These are phyloP conservation scores for Candida ficus DNA, from an alignment of 805 yeast genomes.

Conservation along the genomic window DNA sequence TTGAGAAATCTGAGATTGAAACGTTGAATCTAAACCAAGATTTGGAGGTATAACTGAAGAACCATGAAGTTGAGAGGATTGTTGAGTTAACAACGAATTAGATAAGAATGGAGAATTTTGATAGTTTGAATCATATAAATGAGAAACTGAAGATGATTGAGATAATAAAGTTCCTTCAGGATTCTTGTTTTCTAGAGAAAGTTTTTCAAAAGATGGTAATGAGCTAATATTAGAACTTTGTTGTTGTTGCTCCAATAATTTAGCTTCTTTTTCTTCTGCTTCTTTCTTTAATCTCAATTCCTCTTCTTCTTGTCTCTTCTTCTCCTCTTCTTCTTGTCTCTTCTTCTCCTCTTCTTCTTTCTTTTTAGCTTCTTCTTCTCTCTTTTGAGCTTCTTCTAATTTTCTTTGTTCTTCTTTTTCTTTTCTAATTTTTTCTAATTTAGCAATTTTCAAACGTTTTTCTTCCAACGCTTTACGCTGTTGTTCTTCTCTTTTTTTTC, in stretches of 20 bases:
- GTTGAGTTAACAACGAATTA: not conserved
- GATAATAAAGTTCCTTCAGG: slow-evolving; percentile 6
- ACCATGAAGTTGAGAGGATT: not conserved
- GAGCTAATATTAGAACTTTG: not conserved
- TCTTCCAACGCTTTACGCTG: slow-evolving; percentile 38
- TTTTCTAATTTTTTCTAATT: slow-evolving; percentile 31
- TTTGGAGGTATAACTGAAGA: not conserved
- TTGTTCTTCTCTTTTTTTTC: slow-evolving; percentile 33
- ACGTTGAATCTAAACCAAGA: not conserved
- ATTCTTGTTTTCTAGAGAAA: slow-evolving; percentile 2
- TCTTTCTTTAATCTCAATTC: slow-evolving; percentile 3
- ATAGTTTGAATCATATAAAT: slow-evolving; percentile 3
- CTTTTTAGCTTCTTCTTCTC: slow-evolving; percentile 26
- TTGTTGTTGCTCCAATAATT: not conserved
- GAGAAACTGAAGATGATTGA: not conserved
- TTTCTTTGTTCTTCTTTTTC: slow-evolving; percentile 32
- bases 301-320: slow-evolving; percentile 27
- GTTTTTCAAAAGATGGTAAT: slow-evolving; percentile 6
- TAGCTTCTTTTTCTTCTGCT: not conserved
- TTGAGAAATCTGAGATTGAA: not conserved
- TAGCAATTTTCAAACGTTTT: slow-evolving; percentile 32
- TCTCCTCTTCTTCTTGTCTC: too few relatives aligned
- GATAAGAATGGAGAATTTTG: slow-evolving; percentile 2
- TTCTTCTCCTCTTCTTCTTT: slow-evolving; percentile 34
- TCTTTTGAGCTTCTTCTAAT: slow-evolving; percentile 27